phyloP scores from a whole-genome alignment of 2,329 filamentous ascomycete species.

The Claviceps spartinae region DNA sequence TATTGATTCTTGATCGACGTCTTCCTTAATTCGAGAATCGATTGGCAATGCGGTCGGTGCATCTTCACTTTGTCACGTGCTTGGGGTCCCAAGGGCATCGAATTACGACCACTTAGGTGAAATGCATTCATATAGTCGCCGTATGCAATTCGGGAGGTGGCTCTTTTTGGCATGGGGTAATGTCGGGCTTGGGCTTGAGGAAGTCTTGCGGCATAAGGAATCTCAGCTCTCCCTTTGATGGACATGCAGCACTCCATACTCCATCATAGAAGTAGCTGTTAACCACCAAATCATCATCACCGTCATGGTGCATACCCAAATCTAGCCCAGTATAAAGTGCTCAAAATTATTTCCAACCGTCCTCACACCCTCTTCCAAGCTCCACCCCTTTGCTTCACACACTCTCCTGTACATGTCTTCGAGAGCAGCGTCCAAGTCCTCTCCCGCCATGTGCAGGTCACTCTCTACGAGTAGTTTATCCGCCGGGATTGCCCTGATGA shows the following conservation, averaged over 20 bases:
- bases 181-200: too few species aligned
- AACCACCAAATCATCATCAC: neutral
- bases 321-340: conserved; percentile 54
- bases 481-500: conserved; percentile 62
- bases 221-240: too few species aligned
- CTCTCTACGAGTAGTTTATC: conserved; percentile 76
- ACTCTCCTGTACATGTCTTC: conserved; percentile 65
- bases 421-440: conserved; percentile 63
- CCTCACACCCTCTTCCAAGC: conserved; percentile 53
- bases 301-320: neutral
- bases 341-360: conserved; percentile 63
- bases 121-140: too few species aligned
- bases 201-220: too few species aligned
- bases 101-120: too few species aligned
- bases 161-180: too few species aligned
- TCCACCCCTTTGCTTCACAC: conserved; percentile 68
- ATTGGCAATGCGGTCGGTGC: too few species aligned
- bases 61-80: too few species aligned
- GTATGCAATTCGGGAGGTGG: too few species aligned
- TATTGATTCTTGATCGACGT: too few species aligned
- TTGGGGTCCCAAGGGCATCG: too few species aligned
- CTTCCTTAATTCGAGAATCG: too few species aligned
- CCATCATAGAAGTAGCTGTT: neutral
- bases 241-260: neutral
- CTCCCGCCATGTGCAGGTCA: conserved; percentile 73